Evolutionary conservation across 306 rosid genomes (phyloP).

Genomic region (Quercus gilva): DNA sequence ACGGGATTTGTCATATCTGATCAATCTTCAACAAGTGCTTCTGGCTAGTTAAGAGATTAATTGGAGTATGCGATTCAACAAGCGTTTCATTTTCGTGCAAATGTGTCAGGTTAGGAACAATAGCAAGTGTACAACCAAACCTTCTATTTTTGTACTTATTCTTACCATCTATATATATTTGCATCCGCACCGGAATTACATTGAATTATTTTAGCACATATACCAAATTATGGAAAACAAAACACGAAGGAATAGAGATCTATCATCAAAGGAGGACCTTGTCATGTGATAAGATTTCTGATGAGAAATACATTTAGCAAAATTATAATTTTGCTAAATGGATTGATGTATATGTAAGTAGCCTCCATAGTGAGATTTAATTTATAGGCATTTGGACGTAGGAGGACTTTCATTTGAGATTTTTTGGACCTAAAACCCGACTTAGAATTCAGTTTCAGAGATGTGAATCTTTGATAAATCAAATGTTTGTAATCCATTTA

Average conservation of each 20-base stretch:
- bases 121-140: not conserved
- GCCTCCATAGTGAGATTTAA: too few species aligned
- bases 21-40: not conserved
- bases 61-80: not conserved
- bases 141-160: not conserved
- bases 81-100: not conserved
- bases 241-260: too few species aligned
- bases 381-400: too few species aligned
- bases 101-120: not conserved
- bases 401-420: too few species aligned
- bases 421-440: too few species aligned
- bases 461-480: not conserved
- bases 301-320: not conserved
- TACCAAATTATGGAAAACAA: too few species aligned
- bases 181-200: not conserved
- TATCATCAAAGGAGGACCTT: too few species aligned
- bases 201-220: not conserved
- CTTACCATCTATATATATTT: not conserved
- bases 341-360: not conserved
- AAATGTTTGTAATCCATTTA: not conserved
- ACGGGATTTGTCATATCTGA: not conserved
- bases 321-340: not conserved
- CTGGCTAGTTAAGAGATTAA: not conserved
- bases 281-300: not conserved
- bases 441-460: too few species aligned